Evolutionary conservation across 75 land plant genomes (phyloP).

Genomic region (Gnetum montanum): DNA sequence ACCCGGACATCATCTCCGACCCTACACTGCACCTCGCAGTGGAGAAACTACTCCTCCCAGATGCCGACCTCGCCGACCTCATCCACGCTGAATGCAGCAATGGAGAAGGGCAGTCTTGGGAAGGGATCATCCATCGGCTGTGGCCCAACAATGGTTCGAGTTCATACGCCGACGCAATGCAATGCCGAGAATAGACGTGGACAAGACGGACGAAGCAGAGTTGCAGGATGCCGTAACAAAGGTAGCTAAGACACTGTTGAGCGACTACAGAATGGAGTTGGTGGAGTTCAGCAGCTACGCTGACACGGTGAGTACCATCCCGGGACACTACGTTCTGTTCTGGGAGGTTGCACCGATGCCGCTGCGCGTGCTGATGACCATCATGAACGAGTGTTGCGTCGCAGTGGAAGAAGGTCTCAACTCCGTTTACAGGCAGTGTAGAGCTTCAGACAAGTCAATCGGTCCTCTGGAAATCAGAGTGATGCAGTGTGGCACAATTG

Average conservation of each 20-base stretch:
- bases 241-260: conserved; percentile 2
- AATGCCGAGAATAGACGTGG: conserved; percentile 9
- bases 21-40: conserved; percentile 18
- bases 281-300: conserved; percentile 34
- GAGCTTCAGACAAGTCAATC: conserved; percentile 34
- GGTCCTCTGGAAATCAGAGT: conserved; percentile 71
- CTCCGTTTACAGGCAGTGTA: conserved; percentile 38
- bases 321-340: conserved; percentile 53
- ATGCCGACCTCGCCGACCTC: conserved; percentile 41
- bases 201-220: conserved; percentile 25
- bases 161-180: conserved; percentile 26
- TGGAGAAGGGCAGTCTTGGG: conserved; percentile 46
- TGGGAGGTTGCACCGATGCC: conserved; percentile 57
- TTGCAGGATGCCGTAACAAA: conserved; percentile 11
- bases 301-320: conserved; percentile 15
- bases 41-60: conserved; percentile 18
- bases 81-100: conserved; percentile 37
- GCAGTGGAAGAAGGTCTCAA: conserved; percentile 52
- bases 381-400: conserved; percentile 34
- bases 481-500: conserved; percentile 50
- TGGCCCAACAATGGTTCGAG: conserved; percentile 81
- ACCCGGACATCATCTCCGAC: conserved; percentile 37
- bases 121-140: conserved; percentile 48
- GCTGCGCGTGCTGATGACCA: conserved; percentile 43
- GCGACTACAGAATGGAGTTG: background rate